A percentile compares a stretch with the other conserved stretches of the same genome.
Evolutionary conservation across 2,329 filamentous ascomycete species (phyloP).

Genomic region (Botrytis medusae): DNA sequence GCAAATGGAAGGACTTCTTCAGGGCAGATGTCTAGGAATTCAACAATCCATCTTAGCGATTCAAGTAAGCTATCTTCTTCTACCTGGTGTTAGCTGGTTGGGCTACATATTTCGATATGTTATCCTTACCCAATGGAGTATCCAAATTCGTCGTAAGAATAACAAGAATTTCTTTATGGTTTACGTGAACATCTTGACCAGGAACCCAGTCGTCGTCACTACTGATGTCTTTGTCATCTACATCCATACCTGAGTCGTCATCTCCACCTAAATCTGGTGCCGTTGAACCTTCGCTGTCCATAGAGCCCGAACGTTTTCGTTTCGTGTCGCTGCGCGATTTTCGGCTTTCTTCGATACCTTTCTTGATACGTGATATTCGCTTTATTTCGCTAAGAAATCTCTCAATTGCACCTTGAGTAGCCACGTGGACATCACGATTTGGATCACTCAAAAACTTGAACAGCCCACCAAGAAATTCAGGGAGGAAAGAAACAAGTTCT

Average conservation of each 20-base stretch:
- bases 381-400: conserved; percentile 92
- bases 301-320: conserved; percentile 66
- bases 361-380: conserved; percentile 88
- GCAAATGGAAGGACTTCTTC: conserved; percentile 96
- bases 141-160: conserved; percentile 89
- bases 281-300: conserved; percentile 59
- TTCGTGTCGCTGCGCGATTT: conserved; percentile 63
- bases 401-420: conserved; percentile 84
- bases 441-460: conserved; percentile 90
- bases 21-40: conserved; percentile 94
- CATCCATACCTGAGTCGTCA: conserved; percentile 55
- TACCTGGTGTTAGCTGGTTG: conserved; percentile 39
- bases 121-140: conserved; percentile 66
- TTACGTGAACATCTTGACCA: conserved; percentile 93
- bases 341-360: conserved; percentile 83
- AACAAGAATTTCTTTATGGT: conserved; percentile 86
- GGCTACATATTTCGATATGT: not conserved
- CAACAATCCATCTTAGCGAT: conserved; percentile 90
- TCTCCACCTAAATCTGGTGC: conserved; percentile 60
- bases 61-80: conserved; percentile 92
- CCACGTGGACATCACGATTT: conserved; percentile 91
- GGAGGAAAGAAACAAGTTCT: conserved; percentile 88
- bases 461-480: conserved; percentile 85
- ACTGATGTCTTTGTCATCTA: conserved; percentile 59
- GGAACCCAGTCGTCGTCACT: conserved; percentile 95